Evolutionary conservation across 495 filamentous ascomycete species (phyloP), one percentile per base, ranked within the genome.

Genomic region (Aspergillus asperescens): DNA sequence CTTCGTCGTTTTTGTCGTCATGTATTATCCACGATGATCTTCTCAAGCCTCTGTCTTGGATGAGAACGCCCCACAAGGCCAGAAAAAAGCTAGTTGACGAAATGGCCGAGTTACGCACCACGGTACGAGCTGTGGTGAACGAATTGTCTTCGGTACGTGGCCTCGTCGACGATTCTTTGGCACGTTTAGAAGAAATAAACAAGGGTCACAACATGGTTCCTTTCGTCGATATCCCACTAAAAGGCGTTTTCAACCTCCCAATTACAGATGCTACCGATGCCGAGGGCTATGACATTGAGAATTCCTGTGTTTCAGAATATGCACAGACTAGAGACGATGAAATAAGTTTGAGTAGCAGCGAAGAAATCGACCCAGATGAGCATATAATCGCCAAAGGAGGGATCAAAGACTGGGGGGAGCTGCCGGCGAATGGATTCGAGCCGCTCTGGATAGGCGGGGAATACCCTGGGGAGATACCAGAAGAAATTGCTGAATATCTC

Each of bases 121-220:
- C 31, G 31, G n/a, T 32, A 6, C 31, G 31, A 3, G 7, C 31
- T 32, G 7, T 12, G 12, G 31, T 32, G 31, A 6, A 32, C 31
- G 31, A 32, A 32, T n/a, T 32, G 3, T 32, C 12, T 12, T 32
- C 31, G 31, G 31, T 32, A 3, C 31, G 31, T 6, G 31, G 31
- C 31, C 9, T 32, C 12, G 31, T 12, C 31, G 9, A 32, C 12
- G 31, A 32, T 32, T 90, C 31, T 7, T n/a, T 41, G 6, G 38
- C 38, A 3, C 15, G 38, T 41, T 20, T 41, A 13, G 38, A 20
- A 20, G 38, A 41, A 13, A 22, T 13, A 3, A 41, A 41, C 13
- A n/a, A 41, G 19, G 38, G 38, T 8, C 38, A 41, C 15, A 1
- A 41, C 15, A 23, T 41, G 9, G 6, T 13, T 41, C 22, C 22